Base-by-base conservation (phyloP, 2,329 filamentous ascomycete genomes). In the Colletotrichum kahawae region DNA sequence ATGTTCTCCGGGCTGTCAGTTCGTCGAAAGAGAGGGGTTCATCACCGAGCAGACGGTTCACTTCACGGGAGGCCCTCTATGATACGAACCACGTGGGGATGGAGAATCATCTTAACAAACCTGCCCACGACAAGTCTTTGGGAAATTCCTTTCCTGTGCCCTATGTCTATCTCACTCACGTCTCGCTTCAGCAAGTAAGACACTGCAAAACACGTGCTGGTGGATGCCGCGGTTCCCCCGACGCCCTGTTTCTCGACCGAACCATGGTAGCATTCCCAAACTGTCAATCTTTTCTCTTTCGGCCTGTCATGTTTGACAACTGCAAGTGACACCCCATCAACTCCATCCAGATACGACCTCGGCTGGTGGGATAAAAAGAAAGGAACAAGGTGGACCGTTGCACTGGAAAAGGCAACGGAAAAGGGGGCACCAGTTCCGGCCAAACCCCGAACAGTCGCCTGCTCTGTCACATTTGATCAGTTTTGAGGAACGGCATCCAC, bases 91-190 rank as follows among this genome's bases (percentile, higher is more conserved):
- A 65, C 69, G 48, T 60, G 64, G 73, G 73, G 63, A 68, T 56
- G 29, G 57, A 64, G 57, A 57, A 59, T 36, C 48, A 29, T 72
- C 72, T 72, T 75, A 75, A 67, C 67, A 48, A 48, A 69, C 24
- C 63, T 59, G 16, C 31, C 56, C 16, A 51, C 29, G 33, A 18
- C 56, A 12, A 38, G 33, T 7, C 33, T 27, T 62, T 62, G 31
- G 21, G n/a, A 7, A 43, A 34, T n/a, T 6, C n/a, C 33, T n/a
- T 13, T 27, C 29, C 34, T 29, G 18, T 33, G 51, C 24, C 34
- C 38, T 29, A 54, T n/a, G 18, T 36, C n/a, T 24, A 56, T 56
- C 38, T 60, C 16, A 33, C 57, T n/a, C 29, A 60, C 14, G 63
- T 38, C 43, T 51, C 33, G n/a, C 38, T 60, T 16, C 67, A 69